Percentiles rank a stretch among this genome's conserved stretches.
Conservation (phyloP, 805 yeast genomes). For the Cyberlindnera sargentensis region DNA sequence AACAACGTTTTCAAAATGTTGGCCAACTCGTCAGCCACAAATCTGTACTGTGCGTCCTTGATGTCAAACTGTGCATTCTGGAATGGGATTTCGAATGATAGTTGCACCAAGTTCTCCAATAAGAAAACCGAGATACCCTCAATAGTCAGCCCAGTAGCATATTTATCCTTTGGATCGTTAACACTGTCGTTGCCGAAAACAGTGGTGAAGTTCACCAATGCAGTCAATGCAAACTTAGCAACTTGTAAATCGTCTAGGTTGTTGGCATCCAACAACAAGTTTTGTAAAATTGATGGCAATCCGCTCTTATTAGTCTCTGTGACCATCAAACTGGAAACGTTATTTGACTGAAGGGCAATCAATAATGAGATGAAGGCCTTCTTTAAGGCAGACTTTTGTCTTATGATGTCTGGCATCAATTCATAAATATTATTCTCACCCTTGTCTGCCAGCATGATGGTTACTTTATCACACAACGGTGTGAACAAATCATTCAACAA, state of each 20-base stretch:
- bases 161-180: constrained; percentile 50
- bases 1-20: constrained; percentile 59
- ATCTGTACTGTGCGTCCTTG: constrained; percentile 74
- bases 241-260: constrained; percentile 56
- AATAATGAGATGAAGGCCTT: constrained; percentile 65
- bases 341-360: constrained; percentile 66
- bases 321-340: constrained; percentile 69
- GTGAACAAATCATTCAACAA: constrained; percentile 65
- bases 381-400: constrained; percentile 62
- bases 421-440: constrained; percentile 33
- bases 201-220: constrained; percentile 54
- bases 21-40: constrained; percentile 69
- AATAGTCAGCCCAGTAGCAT: constrained; percentile 39
- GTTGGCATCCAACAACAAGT: constrained; percentile 58
- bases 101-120: constrained; percentile 57
- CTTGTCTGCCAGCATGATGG: constrained; percentile 38
- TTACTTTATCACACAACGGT: constrained; percentile 66
- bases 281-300: constrained; percentile 54
- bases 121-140: constrained; percentile 70
- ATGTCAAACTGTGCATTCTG: constrained; percentile 56
- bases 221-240: constrained; percentile 63
- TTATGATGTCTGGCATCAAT: constrained; percentile 48
- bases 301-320: constrained; percentile 56
- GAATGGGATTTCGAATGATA: constrained; percentile 76
- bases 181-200: constrained; percentile 66